phyloP scores from a whole-genome alignment of 306 rosid genomes.

The Castanopsis chinensis region DNA sequence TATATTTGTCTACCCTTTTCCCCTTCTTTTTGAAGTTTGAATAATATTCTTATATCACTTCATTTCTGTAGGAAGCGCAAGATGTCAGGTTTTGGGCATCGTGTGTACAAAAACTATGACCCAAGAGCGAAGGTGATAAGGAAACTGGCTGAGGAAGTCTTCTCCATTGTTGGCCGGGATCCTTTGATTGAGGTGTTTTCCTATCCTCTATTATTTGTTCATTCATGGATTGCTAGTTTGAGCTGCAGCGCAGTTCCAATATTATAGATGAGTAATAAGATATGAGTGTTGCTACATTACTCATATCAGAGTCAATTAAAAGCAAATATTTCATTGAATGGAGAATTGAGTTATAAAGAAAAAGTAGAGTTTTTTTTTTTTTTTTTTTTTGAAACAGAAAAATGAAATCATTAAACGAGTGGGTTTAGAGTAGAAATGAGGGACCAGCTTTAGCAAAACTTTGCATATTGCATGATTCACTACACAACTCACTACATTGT shows the following conservation, averaged over 20 bases:
- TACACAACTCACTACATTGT: not conserved
- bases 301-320: not conserved
- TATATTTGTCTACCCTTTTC: no score
- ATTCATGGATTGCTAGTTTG: not conserved
- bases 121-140: conserved; percentile 85
- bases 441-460: not conserved
- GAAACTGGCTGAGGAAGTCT: conserved; percentile 82
- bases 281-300: not conserved
- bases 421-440: not conserved
- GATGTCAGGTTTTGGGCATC: conserved; percentile 94
- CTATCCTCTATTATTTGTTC: not conserved
- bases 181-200: conserved; percentile 81
- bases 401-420: not conserved
- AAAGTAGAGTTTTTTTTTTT: no score
- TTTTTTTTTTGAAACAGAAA: no score
- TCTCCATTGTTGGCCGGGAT: conserved; percentile 88
- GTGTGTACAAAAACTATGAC: conserved; percentile 92
- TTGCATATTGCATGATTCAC: not conserved
- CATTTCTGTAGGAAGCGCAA: conserved; percentile 67
- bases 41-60: conserved; percentile 5
- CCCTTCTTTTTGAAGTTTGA: not conserved
- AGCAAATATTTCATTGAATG: not conserved
- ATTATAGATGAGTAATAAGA: not conserved
- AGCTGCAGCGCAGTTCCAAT: not conserved
- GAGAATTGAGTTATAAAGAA: not conserved